Evolutionary conservation across 441 rosid genomes (phyloP).

Genomic region (Eutrema salsugineum): DNA sequence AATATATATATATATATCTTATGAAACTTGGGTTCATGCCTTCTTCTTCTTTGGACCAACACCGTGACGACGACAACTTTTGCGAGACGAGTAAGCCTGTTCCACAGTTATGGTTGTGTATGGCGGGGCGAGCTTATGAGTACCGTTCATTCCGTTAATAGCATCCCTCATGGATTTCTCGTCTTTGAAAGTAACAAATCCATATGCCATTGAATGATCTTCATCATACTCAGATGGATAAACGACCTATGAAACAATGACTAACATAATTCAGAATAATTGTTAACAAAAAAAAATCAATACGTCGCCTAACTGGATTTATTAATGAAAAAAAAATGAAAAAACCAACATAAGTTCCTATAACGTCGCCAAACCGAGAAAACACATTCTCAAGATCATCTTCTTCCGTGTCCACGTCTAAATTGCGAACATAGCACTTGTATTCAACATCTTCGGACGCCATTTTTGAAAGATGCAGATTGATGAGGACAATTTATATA

Average conservation of each 20-base stretch:
- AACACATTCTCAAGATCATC: conserved; percentile 45
- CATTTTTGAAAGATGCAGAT: conserved; percentile 29
- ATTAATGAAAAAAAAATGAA: neutral
- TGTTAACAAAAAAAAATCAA: too few species aligned
- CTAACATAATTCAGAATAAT: too few species aligned
- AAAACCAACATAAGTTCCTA: neutral
- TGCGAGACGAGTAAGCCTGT: too few species aligned
- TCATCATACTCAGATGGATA: conserved; percentile 48
- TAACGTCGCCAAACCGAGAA: conserved; percentile 47
- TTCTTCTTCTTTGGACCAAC: too few species aligned
- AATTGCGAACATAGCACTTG: conserved; percentile 71
- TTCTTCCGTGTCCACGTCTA: conserved; percentile 65
- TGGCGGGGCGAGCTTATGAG: too few species aligned
- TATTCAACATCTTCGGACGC: conserved; percentile 51
- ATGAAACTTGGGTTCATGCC: too few species aligned
- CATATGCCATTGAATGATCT: conserved; percentile 54
- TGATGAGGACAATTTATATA: too few species aligned
- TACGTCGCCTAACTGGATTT: too few species aligned
- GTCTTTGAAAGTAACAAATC: conserved; percentile 53
- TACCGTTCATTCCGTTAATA: conserved; percentile 7
- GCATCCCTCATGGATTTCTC: conserved; percentile 63
- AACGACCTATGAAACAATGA: conserved; percentile 34
- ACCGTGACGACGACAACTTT: too few species aligned
- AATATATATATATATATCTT: too few species aligned
- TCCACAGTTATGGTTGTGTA: too few species aligned